Evolutionary conservation across 1,139 yeast species (phyloP), one percentile per base, ranked within the genome.

Genomic region (Hansenula anomala): DNA sequence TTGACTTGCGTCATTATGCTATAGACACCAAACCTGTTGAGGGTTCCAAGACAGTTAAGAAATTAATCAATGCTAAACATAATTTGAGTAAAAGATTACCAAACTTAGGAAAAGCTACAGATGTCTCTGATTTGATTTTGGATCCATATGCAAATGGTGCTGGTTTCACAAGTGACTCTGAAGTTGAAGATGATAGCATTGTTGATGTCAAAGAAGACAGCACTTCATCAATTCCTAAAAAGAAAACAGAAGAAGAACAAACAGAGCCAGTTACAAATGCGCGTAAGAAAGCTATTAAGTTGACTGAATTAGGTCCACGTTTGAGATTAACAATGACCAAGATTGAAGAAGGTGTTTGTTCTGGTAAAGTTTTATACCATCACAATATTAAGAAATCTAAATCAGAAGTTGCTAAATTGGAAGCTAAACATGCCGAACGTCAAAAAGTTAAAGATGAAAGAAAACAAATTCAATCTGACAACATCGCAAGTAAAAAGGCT

Each of bases 251-350:
- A 55, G 49, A 48, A 16, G 54, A 51, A n/a, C 55, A 41, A 9
- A 49, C 39, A 2, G 56, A 58, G 37, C 48, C 51, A 36, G 30
- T 38, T 28, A 26, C 42, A 37, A 44, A 68, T 42, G 61, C 73
- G 26, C 78, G 80, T 47, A 89, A 89, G 66, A 78, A 87, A 53
- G 98, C 98, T 2, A 87, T 94, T 51, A 89, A 89, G 59, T 71
- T 94, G 43, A 86, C 92, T 1, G 99, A 94, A 63, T 68, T 90
- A 41, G 99, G 99, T 0, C 99, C 99, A 28, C 74, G 99, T 49
- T 64, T 94, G 61, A 79, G 77, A 50, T 69, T 94, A 63, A 68
- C 78, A 37, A 69, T 92, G 45, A 68, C 84, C 41, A 94, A 94
- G 66, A 86, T 94, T 43, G 97, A 92, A 63, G 97, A 92, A 59